Evolutionary conservation across 75 land plant species (phyloP).

Genomic region (Pinus albicaulis): DNA sequence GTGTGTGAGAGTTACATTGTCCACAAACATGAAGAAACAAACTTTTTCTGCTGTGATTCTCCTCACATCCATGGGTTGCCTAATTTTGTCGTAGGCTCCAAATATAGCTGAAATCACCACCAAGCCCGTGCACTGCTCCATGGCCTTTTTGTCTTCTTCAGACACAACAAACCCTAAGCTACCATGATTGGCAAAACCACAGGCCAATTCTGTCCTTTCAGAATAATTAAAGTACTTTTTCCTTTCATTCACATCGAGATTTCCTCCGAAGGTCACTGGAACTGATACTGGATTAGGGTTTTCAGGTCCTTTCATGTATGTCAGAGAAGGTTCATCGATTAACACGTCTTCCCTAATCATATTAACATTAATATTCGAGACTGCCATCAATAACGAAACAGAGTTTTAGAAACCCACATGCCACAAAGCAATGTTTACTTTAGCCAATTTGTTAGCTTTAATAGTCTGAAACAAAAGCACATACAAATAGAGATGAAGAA

Average conservation of each 20-base stretch:
- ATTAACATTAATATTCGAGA: background rate
- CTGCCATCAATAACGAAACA: background rate
- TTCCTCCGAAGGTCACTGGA: background rate
- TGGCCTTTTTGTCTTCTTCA: slow-evolving; percentile 36
- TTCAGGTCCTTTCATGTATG: background rate
- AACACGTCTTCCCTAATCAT: background rate
- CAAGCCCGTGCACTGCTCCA: slow-evolving; percentile 52
- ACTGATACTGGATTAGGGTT: background rate
- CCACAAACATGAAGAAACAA: slow-evolving; percentile 77
- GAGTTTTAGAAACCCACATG: background rate
- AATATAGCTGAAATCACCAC: slow-evolving; percentile 71
- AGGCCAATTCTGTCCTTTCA: background rate
- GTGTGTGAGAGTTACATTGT: slow-evolving; percentile 31
- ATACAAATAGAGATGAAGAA: too few relatives aligned
- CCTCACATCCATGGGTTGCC: slow-evolving; percentile 60
- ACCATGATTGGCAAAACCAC: slow-evolving; percentile 3
- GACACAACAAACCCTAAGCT: background rate
- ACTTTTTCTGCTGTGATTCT: slow-evolving; percentile 30
- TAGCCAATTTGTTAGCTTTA: background rate
- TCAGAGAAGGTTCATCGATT: background rate
- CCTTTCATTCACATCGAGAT: background rate
- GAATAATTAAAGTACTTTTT: background rate
- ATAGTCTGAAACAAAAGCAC: too few relatives aligned
- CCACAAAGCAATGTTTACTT: background rate
- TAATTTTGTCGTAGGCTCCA: slow-evolving; percentile 61